Conservation (phyloP, 1,139 yeast species). For the Taphrina flavorubra region DNA sequence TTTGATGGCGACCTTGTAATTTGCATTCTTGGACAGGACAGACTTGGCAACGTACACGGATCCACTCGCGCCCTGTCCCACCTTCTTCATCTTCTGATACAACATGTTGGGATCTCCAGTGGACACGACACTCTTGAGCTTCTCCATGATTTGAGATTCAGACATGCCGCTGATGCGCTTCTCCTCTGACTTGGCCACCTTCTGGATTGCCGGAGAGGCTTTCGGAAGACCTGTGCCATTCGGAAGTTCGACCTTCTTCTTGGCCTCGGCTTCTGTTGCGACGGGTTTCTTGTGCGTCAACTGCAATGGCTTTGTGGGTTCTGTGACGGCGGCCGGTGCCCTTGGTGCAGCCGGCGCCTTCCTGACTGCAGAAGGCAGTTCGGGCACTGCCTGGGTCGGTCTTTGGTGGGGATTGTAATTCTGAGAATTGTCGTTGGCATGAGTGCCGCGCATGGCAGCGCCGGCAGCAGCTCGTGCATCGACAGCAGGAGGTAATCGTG, state of each 20-base stretch:
- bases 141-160: slow-evolving; percentile 84
- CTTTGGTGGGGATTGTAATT: background rate
- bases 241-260: slow-evolving; percentile 24
- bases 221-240: slow-evolving; percentile 33
- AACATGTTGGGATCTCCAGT: slow-evolving; percentile 81
- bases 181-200: slow-evolving; percentile 56
- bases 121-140: slow-evolving; percentile 81
- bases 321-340: slow-evolving; percentile 17
- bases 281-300: slow-evolving; percentile 23
- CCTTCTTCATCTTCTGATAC: slow-evolving; percentile 86
- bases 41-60: slow-evolving; percentile 84
- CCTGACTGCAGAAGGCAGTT: slow-evolving; percentile 45
- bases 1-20: slow-evolving; percentile 71
- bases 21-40: slow-evolving; percentile 28
- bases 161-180: slow-evolving; percentile 73
- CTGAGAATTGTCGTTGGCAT: background rate
- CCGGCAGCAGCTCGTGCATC: slow-evolving; percentile 44
- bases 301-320: slow-evolving; percentile 24
- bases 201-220: slow-evolving; percentile 42
- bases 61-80: slow-evolving; percentile 99
- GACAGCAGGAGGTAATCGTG: slow-evolving; percentile 16
- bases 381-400: slow-evolving; percentile 22
- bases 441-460: slow-evolving; percentile 40
- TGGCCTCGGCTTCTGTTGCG: background rate
- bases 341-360: slow-evolving; percentile 45